phyloP scores from a whole-genome alignment of 163 green algal genomes.

The Volvox carteri region DNA sequence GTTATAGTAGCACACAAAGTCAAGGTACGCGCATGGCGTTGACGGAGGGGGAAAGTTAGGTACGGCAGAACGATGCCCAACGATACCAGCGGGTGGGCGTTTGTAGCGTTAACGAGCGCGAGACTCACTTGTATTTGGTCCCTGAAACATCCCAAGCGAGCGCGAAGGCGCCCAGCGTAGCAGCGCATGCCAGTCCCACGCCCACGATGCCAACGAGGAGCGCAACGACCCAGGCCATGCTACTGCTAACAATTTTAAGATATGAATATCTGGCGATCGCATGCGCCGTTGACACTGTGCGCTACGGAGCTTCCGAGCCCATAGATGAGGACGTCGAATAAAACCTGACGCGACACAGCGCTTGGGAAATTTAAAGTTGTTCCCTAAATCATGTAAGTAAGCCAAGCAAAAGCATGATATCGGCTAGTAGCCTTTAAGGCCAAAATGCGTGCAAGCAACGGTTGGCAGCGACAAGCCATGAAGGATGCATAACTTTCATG shows the following conservation, averaged over 20 bases:
- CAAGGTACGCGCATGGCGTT: too few relatives aligned
- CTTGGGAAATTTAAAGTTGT: too few relatives aligned
- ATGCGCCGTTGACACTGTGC: not conserved
- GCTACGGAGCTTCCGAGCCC: not conserved
- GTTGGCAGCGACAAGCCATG: not conserved
- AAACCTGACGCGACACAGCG: not conserved
- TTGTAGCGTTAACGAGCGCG: too few relatives aligned
- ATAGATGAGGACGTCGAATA: slow-evolving; percentile 9
- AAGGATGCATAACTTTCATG: too few relatives aligned
- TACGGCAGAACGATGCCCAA: too few relatives aligned
- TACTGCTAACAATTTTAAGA: not conserved
- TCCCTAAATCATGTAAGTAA: too few relatives aligned
- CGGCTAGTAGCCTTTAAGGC: too few relatives aligned
- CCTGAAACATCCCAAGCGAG: slow-evolving; percentile 20
- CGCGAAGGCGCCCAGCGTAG: slow-evolving; percentile 10
- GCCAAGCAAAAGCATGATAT: too few relatives aligned
- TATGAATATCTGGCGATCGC: not conserved
- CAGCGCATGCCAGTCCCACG: not conserved
- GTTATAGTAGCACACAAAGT: too few relatives aligned
- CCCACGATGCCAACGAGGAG: not conserved
- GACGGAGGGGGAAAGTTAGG: too few relatives aligned
- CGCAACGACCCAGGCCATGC: not conserved
- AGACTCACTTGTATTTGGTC: slow-evolving; percentile 47
- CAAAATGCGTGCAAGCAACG: slow-evolving; percentile 13
- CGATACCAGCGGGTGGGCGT: too few relatives aligned